Conservation (phyloP, 768 basidiomycete species). For the Collybiopsis confluens region DNA sequence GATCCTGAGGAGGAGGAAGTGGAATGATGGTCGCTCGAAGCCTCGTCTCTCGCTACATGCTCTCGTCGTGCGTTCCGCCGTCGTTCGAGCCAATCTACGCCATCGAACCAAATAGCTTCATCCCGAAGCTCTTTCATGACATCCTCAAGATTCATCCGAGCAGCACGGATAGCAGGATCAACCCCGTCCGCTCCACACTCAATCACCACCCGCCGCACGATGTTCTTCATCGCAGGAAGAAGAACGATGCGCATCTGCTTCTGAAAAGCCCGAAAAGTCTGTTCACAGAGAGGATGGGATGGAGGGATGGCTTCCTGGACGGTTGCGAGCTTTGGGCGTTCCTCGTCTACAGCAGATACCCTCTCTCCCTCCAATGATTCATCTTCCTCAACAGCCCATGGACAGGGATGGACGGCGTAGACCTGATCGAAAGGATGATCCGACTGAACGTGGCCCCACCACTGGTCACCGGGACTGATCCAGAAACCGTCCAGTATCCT, state of each 20-base stretch:
- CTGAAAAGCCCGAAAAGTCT: constrained; percentile 28
- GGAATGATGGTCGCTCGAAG: neutral
- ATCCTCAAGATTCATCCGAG: constrained; percentile 57
- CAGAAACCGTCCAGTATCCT: constrained; percentile 74
- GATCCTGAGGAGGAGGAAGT: neutral
- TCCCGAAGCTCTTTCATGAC: constrained; percentile 54
- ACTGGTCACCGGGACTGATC: constrained; percentile 71
- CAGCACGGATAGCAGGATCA: constrained; percentile 54
- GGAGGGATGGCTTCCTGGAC: too few species aligned
- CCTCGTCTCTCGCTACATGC: neutral
- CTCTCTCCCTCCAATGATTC: constrained; percentile 11
- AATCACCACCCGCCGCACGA: constrained; percentile 62
- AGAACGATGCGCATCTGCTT: constrained; percentile 58
- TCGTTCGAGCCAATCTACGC: constrained; percentile 62
- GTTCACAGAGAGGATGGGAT: too few species aligned
- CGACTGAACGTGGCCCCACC: constrained; percentile 40
- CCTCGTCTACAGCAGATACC: constrained; percentile 2
- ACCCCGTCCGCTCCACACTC: constrained; percentile 48
- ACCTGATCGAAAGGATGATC: constrained; percentile 11
- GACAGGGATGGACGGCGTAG: constrained; percentile 51
- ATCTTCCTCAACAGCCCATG: constrained; percentile 44
- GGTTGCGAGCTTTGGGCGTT: too few species aligned
- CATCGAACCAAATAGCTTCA: constrained; percentile 68
- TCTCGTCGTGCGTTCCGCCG: constrained; percentile 27
- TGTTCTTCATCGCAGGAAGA: constrained; percentile 61